phyloP scores from a whole-genome alignment of 2,329 filamentous ascomycete species.

The Tolypocladium inflatum region DNA sequence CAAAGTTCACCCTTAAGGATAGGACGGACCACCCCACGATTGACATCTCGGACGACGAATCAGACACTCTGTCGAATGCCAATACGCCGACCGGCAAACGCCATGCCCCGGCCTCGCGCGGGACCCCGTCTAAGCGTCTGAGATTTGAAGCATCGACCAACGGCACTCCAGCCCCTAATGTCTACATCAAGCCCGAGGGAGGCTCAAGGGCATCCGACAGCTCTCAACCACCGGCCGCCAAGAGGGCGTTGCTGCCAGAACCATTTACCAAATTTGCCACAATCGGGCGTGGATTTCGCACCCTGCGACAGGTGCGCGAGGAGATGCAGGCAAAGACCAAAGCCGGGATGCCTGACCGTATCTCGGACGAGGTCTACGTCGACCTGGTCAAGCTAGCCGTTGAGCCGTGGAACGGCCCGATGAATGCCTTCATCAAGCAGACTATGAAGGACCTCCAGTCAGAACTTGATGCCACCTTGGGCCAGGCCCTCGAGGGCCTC shows the following conservation, averaged over 20 bases:
- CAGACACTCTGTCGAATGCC: conserved; percentile 17
- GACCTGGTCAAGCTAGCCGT: conserved; percentile 48
- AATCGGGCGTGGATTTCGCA: conserved; percentile 31
- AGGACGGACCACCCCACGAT: conserved; percentile 22
- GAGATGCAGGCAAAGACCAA: conserved; percentile 45
- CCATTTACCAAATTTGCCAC: conserved; percentile 30
- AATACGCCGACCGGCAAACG: conserved; percentile 20
- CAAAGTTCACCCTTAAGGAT: conserved; percentile 33
- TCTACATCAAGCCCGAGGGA: conserved; percentile 29
- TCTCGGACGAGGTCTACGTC: conserved; percentile 51
- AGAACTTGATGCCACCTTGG: conserved; percentile 36
- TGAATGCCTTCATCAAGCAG: conserved; percentile 36
- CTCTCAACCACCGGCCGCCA: conserved; percentile 6
- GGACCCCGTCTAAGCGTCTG: conserved; percentile 25
- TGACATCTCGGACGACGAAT: conserved; percentile 30
- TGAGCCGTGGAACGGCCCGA: conserved; percentile 45
- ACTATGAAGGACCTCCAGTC: conserved; percentile 38
- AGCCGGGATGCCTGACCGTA: conserved; percentile 48
- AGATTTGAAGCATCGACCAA: conserved; percentile 11
- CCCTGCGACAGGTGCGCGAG: conserved; percentile 39
- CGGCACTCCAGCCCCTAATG: conserved; percentile 4
- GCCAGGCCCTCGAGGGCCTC: conserved; percentile 34
- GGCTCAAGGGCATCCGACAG: not conserved
- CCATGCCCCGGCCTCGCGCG: conserved; percentile 13
- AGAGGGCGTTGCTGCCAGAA: conserved; percentile 13